A percentile compares a stretch with the other conserved stretches of the same genome.
phyloP scores from a whole-genome alignment of 371 early-diverging fungal genomes.

The Syncephalastrum monosporum region DNA sequence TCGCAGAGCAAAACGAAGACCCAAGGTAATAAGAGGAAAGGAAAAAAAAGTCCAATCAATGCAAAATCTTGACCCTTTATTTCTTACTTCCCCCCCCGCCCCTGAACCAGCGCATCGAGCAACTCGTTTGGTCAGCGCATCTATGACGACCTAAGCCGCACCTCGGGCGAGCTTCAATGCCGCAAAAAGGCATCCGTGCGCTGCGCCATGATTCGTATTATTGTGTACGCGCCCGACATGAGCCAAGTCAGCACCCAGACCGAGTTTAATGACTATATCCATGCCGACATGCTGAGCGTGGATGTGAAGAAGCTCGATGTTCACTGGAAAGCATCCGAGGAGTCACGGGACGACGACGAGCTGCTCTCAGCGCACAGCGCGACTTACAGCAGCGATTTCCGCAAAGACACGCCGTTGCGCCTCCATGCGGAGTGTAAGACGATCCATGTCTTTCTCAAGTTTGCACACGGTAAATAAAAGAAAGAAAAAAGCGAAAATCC shows the following conservation, averaged over 20 bases:
- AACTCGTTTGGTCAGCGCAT: constrained; percentile 20
- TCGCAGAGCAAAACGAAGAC: constrained; percentile 3
- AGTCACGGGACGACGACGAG: constrained; percentile 1
- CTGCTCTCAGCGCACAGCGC: constrained; percentile 4
- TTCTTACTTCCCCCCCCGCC: too few relatives aligned
- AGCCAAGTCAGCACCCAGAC: constrained; percentile 30
- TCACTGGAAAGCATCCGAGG: constrained; percentile 17
- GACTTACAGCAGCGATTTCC: constrained; percentile 1
- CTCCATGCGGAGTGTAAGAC: constrained; percentile 35
- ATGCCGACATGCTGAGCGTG: constrained; percentile 34
- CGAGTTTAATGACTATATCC: constrained; percentile 33
- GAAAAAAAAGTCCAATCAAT: too few relatives aligned
- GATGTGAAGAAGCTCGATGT: constrained; percentile 30
- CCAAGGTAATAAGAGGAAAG: constrained; percentile 5
- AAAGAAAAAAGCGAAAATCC: neutral
- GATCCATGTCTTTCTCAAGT: constrained; percentile 47
- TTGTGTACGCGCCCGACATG: constrained; percentile 49
- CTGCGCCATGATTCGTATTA: constrained; percentile 41
- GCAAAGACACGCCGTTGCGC: constrained; percentile 20
- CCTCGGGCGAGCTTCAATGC: constrained; percentile 9
- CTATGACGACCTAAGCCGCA: constrained; percentile 24
- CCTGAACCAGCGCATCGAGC: constrained; percentile 2
- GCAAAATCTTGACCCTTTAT: too few relatives aligned
- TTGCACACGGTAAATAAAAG: constrained; percentile 20
- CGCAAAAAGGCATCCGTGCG: constrained; percentile 23